Percentiles rank a stretch among this genome's conserved stretches.
Conservation (phyloP, 2,329 filamentous ascomycete species). For the Aaosphaeria arxii region DNA sequence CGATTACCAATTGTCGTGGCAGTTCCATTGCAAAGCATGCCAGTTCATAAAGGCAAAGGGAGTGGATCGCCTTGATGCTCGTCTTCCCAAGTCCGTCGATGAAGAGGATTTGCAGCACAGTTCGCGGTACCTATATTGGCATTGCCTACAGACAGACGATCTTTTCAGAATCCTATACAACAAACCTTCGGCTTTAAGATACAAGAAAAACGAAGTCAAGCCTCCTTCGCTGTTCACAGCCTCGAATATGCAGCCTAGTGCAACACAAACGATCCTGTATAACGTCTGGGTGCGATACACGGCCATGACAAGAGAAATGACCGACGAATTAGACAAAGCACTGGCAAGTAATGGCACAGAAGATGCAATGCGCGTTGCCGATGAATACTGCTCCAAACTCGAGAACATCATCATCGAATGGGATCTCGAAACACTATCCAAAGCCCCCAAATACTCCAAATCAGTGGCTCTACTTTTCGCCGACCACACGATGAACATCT, state of each 20-base stretch:
- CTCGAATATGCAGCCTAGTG: slow-evolving; percentile 15
- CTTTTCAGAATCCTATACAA: slow-evolving; percentile 26
- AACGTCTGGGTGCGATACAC: slow-evolving; percentile 21
- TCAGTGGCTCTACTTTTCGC: slow-evolving; percentile 8
- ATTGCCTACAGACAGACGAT: slow-evolving; percentile 18
- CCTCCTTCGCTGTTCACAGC: slow-evolving; percentile 16
- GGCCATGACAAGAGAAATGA: slow-evolving; percentile 14
- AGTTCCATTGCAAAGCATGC: slow-evolving; percentile 26
- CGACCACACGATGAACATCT: slow-evolving; percentile 23
- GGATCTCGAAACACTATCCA: slow-evolving; percentile 10
- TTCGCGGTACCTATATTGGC: slow-evolving; percentile 20
- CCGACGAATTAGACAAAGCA: slow-evolving; percentile 15
- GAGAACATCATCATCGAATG: slow-evolving; percentile 20
- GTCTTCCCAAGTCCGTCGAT: slow-evolving; percentile 14
- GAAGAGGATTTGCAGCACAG: slow-evolving; percentile 17
- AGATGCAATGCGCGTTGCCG: slow-evolving; percentile 7
- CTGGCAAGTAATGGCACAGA: not conserved
- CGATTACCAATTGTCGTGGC: slow-evolving; percentile 27
- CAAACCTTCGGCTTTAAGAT: slow-evolving; percentile 20
- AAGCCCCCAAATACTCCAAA: too few relatives aligned
- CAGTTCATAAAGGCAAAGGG: slow-evolving; percentile 16
- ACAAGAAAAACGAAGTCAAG: slow-evolving; percentile 14
- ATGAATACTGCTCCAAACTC: slow-evolving; percentile 14
- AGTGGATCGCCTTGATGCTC: slow-evolving; percentile 18
- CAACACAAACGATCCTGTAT: slow-evolving; percentile 9